A percentile compares a stretch with the other conserved stretches of the same genome.
These are phyloP conservation scores for Aspergillus pseudoterreus DNA, from an alignment of 2,329 filamentous ascomycete genomes.

Conservation along the genomic window DNA sequence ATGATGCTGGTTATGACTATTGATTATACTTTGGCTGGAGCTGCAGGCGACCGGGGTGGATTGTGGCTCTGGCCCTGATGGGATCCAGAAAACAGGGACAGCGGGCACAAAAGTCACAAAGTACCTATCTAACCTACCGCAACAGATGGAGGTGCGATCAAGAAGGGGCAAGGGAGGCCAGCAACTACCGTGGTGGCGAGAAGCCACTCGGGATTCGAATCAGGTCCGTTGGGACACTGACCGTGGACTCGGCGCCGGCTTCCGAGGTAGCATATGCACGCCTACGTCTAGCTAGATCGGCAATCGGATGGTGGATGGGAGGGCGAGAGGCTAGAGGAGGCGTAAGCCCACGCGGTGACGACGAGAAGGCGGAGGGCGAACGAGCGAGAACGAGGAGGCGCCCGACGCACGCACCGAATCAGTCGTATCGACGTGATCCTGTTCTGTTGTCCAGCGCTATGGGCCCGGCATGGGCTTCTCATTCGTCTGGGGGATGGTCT, in stretches of 20 bases:
- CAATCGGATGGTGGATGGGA: slow-evolving; percentile 3
- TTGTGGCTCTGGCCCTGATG: slow-evolving; percentile 1
- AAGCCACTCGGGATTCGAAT: slow-evolving; percentile 1
- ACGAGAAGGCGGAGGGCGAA: background rate
- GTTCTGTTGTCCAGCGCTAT: background rate
- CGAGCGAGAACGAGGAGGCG: too few relatives aligned
- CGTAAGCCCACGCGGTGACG: background rate
- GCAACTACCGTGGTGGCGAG: slow-evolving; percentile 1
- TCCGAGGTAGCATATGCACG: slow-evolving; percentile 21
- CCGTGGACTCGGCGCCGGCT: slow-evolving; percentile 15
- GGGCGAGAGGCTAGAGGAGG: background rate
- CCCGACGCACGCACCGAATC: too few relatives aligned
- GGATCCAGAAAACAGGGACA: background rate
- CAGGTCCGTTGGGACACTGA: background rate
- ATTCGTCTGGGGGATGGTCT: background rate
- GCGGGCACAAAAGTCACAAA: background rate
- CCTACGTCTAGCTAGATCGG: slow-evolving; percentile 17
- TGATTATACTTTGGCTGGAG: background rate
- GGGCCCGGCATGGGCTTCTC: background rate
- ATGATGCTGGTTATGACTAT: background rate
- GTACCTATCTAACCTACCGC: too few relatives aligned
- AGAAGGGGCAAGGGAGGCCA: background rate
- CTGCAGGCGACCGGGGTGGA: background rate
- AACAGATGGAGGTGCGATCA: background rate
- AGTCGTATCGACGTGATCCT: background rate